These are phyloP conservation scores for Syzygium oleosum DNA, from an alignment of 345 rosid species.

Conservation along the genomic window DNA sequence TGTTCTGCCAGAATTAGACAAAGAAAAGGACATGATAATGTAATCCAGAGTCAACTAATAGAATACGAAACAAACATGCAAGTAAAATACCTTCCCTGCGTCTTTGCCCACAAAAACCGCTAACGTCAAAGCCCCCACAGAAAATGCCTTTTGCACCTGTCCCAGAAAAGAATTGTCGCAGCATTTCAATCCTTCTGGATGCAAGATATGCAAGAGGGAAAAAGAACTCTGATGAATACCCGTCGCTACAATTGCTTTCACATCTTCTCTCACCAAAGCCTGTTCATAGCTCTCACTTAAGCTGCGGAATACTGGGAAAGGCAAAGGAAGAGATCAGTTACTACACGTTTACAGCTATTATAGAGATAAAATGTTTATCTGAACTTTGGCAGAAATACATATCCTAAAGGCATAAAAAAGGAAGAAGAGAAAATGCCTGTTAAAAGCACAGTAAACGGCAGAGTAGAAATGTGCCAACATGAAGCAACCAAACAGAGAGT, in stretches of 20 bases:
- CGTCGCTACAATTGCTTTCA: constrained; percentile 86
- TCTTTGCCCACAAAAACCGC: constrained; percentile 47
- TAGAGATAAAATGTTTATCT: not conserved
- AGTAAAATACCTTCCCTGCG: constrained; percentile 27
- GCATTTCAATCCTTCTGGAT: not conserved
- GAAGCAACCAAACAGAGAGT: not conserved
- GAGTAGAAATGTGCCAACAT: not conserved
- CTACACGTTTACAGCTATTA: not conserved
- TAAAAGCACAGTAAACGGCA: not conserved
- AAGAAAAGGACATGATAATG: not conserved
- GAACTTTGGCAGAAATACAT: not conserved
- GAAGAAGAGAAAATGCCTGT: no score
- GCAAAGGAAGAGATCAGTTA: not conserved
- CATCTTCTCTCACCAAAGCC: constrained; percentile 79
- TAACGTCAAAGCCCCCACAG: constrained; percentile 89
- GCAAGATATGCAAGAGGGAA: not conserved
- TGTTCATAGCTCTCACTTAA: constrained; percentile 59
- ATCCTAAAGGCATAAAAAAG: not conserved
- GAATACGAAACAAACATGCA: not conserved
- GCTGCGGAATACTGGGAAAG: constrained; percentile 42
- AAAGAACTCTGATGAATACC: constrained; percentile 18
- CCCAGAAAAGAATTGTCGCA: constrained; percentile 4
- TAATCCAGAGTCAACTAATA: not conserved
- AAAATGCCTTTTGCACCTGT: constrained; percentile 84
- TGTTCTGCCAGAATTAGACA: constrained; percentile 15